These are phyloP conservation scores for Monosporascus sp. DNA, from an alignment of 2,329 filamentous ascomycete species.

Conservation along the genomic window DNA sequence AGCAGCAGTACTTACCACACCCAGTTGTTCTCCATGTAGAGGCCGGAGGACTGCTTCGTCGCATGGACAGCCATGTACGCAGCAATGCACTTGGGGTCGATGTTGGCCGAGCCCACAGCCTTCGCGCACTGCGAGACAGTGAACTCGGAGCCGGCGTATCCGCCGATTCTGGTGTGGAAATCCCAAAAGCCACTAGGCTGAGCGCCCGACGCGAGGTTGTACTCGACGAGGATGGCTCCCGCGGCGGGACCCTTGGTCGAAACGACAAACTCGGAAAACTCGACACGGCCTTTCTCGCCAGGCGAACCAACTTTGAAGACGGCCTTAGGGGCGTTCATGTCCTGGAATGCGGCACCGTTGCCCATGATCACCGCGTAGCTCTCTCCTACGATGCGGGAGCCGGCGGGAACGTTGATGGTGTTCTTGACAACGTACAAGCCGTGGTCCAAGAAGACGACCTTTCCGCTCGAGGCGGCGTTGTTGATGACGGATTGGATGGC, in stretches of 20 bases:
- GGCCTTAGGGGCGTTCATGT: slow-evolving; percentile 53
- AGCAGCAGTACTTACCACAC: slow-evolving; percentile 26
- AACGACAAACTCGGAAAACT: slow-evolving; percentile 68
- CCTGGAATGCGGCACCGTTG: slow-evolving; percentile 49
- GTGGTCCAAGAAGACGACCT: slow-evolving; percentile 52
- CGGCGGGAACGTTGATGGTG: slow-evolving; percentile 41
- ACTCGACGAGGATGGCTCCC: slow-evolving; percentile 68
- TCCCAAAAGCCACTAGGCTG: slow-evolving; percentile 62
- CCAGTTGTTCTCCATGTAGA: slow-evolving; percentile 41
- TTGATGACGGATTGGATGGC: slow-evolving; percentile 54
- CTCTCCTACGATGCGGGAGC: slow-evolving; percentile 30
- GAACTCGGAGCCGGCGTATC: slow-evolving; percentile 62
- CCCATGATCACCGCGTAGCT: slow-evolving; percentile 42
- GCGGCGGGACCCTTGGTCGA: slow-evolving; percentile 61
- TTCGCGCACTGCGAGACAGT: slow-evolving; percentile 64
- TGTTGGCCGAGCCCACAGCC: slow-evolving; percentile 27
- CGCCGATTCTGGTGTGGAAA: slow-evolving; percentile 69
- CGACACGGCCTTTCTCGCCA: slow-evolving; percentile 60
- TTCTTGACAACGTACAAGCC: slow-evolving; percentile 48
- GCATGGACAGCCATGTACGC: slow-evolving; percentile 35
- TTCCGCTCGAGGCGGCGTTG: slow-evolving; percentile 39
- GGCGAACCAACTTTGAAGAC: slow-evolving; percentile 61
- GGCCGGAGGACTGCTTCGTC: slow-evolving; percentile 24
- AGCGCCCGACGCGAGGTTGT: slow-evolving; percentile 54
- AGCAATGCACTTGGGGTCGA: slow-evolving; percentile 30